phyloP scores from a whole-genome alignment of 768 basidiomycete genomes.

The Phlebiopsis gigantea region DNA sequence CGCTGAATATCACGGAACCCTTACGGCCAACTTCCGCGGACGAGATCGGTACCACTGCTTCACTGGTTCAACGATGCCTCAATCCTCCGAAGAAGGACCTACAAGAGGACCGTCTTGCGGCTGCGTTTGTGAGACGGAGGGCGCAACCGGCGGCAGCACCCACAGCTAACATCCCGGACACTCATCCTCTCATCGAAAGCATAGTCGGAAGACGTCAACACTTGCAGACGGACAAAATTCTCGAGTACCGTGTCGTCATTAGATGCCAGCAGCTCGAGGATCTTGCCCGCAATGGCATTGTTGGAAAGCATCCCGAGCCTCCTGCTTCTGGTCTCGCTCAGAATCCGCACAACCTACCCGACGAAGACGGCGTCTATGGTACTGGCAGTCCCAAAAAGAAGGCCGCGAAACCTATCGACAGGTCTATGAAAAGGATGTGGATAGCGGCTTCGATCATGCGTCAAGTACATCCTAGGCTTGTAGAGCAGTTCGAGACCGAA shows the following conservation, averaged over 20 bases:
- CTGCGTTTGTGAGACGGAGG: conserved; percentile 19
- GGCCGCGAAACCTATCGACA: conserved; percentile 25
- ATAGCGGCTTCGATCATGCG: conserved; percentile 36
- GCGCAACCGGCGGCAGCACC: background rate
- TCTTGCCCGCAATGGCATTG: conserved; percentile 26
- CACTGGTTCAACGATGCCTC: conserved; percentile 18
- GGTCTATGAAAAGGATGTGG: conserved; percentile 32
- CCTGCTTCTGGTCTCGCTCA: background rate
- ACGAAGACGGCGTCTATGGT: conserved; percentile 1
- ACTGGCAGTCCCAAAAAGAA: conserved; percentile 17
- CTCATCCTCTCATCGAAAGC: conserved; percentile 25
- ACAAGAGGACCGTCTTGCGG: conserved; percentile 12
- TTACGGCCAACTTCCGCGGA: conserved; percentile 18
- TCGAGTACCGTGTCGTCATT: conserved; percentile 40
- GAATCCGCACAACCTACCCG: background rate
- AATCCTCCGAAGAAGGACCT: conserved; percentile 6
- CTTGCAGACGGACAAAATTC: conserved; percentile 33
- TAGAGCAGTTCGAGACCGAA: conserved; percentile 27
- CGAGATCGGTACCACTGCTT: conserved; percentile 20
- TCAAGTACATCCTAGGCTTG: conserved; percentile 36
- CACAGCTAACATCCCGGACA: conserved; percentile 6
- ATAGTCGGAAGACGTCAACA: conserved; percentile 33
- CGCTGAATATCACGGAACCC: conserved; percentile 17
- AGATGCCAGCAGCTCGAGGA: conserved; percentile 29
- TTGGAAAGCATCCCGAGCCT: conserved; percentile 23